Evolutionary conservation across 257 asterid species (phyloP).

Genomic region (Verbascum thapsus): DNA sequence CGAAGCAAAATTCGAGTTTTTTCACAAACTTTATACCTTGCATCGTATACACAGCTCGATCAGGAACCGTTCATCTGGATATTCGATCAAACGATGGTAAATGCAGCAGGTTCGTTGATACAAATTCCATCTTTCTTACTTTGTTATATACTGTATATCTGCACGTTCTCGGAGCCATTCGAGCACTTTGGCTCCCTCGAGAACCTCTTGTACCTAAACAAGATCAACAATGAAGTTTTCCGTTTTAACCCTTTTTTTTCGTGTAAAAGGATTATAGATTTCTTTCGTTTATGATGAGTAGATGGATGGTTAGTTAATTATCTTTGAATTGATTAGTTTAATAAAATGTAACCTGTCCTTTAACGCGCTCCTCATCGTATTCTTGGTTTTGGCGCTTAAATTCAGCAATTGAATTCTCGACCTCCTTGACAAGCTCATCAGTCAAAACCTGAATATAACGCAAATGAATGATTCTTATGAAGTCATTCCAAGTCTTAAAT

Average conservation of each 20-base stretch:
- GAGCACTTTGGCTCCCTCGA: slow-evolving; percentile 94
- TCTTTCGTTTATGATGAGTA: too few relatives aligned
- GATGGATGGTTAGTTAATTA: too few relatives aligned
- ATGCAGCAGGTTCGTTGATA: neutral
- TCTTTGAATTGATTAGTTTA: too few relatives aligned
- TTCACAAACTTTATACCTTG: too few relatives aligned
- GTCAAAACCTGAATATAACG: slow-evolving; percentile 56
- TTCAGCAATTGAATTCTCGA: slow-evolving; percentile 72
- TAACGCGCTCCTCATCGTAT: slow-evolving; percentile 83
- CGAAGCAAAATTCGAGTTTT: too few relatives aligned
- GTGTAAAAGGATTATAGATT: too few relatives aligned
- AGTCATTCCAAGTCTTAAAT: neutral
- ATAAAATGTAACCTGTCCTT: slow-evolving; percentile 59
- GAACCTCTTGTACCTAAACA: slow-evolving; percentile 85
- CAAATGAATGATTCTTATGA: neutral
- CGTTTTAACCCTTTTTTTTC: too few relatives aligned
- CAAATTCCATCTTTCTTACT: slow-evolving; percentile 32
- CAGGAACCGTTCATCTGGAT: too few relatives aligned
- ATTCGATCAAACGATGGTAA: too few relatives aligned
- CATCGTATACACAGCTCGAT: too few relatives aligned
- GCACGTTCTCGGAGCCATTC: slow-evolving; percentile 89
- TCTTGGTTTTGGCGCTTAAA: slow-evolving; percentile 77
- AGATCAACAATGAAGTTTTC: neutral
- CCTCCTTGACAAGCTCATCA: slow-evolving; percentile 87
- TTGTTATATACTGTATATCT: slow-evolving; percentile 64